Evolutionary conservation across 179 eudicot species (phyloP), one percentile per base, ranked within the genome.

Genomic region (Heliamphora ciliata): DNA sequence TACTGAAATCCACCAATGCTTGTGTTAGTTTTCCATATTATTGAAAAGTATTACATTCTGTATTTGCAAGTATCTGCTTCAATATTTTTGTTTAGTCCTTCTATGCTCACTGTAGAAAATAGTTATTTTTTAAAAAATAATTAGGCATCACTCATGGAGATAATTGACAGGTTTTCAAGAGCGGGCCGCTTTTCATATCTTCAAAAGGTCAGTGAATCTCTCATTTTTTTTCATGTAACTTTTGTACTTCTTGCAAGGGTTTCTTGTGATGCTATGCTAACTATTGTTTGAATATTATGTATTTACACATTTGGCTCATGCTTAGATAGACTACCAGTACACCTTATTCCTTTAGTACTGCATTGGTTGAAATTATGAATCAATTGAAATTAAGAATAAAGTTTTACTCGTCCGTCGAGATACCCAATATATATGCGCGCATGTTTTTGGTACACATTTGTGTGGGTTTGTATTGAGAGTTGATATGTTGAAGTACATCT

Each of bases 141-240:
- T 4, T 14, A 74, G 80, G 21, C 8, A 31, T 10, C 55, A 82
- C 59, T 51, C 54, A 63, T 13, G 44, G 52, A 48, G 82, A 61
- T 56, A 24, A 66, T 83, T 80, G 78, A 77, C 93, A 97, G 99
- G 97, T 97, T 67, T 93, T 93, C 85, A 97, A 95, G 88, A 97
- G 98, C 66, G 99, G 99, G 81, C 97, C 98, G 1, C 94, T 97
- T 56, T 91, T 97, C 87, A 97, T 95, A 87, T 95, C 99, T 31
- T 97, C 99, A 55, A 97, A 95, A 97, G 99, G 99, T 97, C n/a
- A 81, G 93, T 84, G 46, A 15, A 51, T 15, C 8, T 56, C 81
- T 51, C 54, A 47, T 44, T 68, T 80, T 54, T 59, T 59, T 68
- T 40, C 51, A 65, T 63, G 47, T 24, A 10, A 48, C 8, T 15